These are phyloP conservation scores for Tillandsia fasciculata DNA, from an alignment of 176 grass and related monocot genomes.

Conservation along the genomic window DNA sequence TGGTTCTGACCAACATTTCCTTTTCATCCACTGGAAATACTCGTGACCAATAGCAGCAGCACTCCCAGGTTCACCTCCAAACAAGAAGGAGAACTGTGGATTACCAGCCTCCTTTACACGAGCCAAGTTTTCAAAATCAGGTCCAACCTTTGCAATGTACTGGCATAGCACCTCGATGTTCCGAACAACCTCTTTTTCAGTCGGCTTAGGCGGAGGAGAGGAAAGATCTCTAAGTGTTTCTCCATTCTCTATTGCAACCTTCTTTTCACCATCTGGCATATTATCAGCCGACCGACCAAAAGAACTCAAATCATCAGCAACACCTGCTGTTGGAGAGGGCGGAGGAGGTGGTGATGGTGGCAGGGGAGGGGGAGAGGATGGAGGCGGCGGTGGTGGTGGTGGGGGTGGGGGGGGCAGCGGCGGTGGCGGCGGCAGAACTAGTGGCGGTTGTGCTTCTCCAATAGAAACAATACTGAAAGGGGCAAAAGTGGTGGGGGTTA, in stretches of 20 bases:
- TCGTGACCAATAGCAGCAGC: slow-evolving; percentile 16
- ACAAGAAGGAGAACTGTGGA: slow-evolving; percentile 7
- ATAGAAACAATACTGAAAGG: slow-evolving; percentile 8
- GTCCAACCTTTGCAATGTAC: slow-evolving; percentile 6
- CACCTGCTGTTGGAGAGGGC: not conserved
- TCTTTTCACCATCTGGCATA: slow-evolving; percentile 8
- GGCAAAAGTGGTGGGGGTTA: slow-evolving; percentile 25
- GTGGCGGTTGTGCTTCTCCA: not conserved
- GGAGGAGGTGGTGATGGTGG: slow-evolving; percentile 14
- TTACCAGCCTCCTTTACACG: slow-evolving; percentile 7
- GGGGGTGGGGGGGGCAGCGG: slow-evolving; percentile 21
- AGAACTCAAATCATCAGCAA: not conserved
- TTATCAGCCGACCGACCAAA: slow-evolving; percentile 9
- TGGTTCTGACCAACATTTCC: slow-evolving; percentile 1
- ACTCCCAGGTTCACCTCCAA: slow-evolving; percentile 18
- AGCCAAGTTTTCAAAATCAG: slow-evolving; percentile 7
- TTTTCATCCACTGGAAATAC: slow-evolving; percentile 26
- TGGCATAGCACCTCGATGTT: slow-evolving; percentile 6
- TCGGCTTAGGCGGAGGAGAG: slow-evolving; percentile 1
- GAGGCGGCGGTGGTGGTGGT: slow-evolving; percentile 28
- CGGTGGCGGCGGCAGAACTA: slow-evolving; percentile 28
- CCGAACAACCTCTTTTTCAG: slow-evolving; percentile 23
- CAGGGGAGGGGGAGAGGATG: slow-evolving; percentile 24
- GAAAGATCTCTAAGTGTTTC: not conserved
- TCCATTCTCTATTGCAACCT: not conserved